Conservation (phyloP, 441 rosid genomes). For the Mallotus japonicus region DNA sequence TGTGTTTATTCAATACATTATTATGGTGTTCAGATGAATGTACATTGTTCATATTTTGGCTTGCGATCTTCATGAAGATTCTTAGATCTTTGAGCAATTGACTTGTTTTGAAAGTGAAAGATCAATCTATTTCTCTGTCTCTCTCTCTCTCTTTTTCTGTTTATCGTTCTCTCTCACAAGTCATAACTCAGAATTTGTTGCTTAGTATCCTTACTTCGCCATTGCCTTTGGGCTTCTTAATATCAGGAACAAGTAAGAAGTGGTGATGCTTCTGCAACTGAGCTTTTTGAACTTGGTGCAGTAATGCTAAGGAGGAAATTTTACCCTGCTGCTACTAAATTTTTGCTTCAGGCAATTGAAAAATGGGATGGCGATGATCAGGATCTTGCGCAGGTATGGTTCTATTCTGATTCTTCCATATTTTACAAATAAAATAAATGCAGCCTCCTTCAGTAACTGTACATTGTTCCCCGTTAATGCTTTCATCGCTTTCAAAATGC, state of each 20-base stretch:
- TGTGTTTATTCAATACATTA: not conserved
- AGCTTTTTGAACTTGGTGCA: constrained; percentile 90
- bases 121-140: not conserved
- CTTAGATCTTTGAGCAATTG: not conserved
- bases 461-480: not conserved
- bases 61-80: not conserved
- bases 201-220: not conserved
- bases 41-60: not conserved
- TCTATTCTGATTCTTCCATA: constrained; percentile 3
- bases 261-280: constrained; percentile 96
- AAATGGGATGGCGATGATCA: constrained; percentile 99
- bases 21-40: not conserved
- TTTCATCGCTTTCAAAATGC: not conserved
- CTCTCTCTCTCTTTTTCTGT: not conserved
- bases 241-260: constrained; percentile 96
- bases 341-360: constrained; percentile 79
- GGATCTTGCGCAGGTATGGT: constrained; percentile 89
- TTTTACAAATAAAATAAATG: constrained; percentile 14
- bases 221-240: constrained; percentile 11
- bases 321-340: constrained; percentile 89
- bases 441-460: not conserved
- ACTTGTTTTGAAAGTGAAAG: not conserved
- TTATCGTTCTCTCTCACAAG: no score
- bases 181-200: constrained; percentile 1
- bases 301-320: constrained; percentile 91